Conservation (phyloP, 1,284 basidiomycete species). For the Ustilago nuda region DNA sequence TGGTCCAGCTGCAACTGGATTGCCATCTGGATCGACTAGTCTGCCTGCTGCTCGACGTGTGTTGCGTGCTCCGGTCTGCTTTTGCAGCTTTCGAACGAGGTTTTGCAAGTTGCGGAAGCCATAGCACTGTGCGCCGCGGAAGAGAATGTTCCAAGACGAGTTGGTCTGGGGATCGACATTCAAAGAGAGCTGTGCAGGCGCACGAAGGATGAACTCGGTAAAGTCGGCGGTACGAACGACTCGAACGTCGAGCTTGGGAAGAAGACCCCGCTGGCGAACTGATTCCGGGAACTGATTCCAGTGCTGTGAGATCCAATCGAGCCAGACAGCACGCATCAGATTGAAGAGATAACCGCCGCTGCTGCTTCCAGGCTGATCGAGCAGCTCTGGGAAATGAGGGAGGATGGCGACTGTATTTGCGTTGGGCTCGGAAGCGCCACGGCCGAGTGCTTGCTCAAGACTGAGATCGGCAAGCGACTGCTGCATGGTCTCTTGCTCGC, state of each 20-base stretch:
- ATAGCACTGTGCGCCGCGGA: conserved; percentile 94
- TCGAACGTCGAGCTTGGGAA: conserved; percentile 56
- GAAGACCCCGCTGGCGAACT: conserved; percentile 12
- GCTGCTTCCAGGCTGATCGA: conserved; percentile 83
- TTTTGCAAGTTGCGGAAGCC: conserved; percentile 98
- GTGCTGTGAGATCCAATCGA: conserved; percentile 41
- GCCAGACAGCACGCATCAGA: conserved; percentile 58
- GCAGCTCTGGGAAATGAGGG: conserved; percentile 76
- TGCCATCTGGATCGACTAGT: conserved; percentile 40
- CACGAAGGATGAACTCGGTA: conserved; percentile 74
- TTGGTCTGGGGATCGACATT: not conserved
- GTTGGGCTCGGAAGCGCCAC: not conserved
- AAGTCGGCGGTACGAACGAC: conserved; percentile 72
- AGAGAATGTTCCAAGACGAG: conserved; percentile 73
- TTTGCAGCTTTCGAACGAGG: conserved; percentile 82
- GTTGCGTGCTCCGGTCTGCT: conserved; percentile 73
- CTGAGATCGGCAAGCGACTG: conserved; percentile 18
- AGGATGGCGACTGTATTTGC: conserved; percentile 11
- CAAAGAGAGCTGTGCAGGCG: conserved; percentile 19
- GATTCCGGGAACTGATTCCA: conserved; percentile 24
- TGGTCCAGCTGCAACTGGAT: conserved; percentile 12
- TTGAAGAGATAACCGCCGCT: conserved; percentile 92
- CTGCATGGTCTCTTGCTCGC: conserved; percentile 39
- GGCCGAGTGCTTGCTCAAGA: conserved; percentile 27
- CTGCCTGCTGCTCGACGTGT: conserved; percentile 43